phyloP scores from a whole-genome alignment of 2,329 filamentous ascomycete genomes.

The Aspergillus aculeatus region DNA sequence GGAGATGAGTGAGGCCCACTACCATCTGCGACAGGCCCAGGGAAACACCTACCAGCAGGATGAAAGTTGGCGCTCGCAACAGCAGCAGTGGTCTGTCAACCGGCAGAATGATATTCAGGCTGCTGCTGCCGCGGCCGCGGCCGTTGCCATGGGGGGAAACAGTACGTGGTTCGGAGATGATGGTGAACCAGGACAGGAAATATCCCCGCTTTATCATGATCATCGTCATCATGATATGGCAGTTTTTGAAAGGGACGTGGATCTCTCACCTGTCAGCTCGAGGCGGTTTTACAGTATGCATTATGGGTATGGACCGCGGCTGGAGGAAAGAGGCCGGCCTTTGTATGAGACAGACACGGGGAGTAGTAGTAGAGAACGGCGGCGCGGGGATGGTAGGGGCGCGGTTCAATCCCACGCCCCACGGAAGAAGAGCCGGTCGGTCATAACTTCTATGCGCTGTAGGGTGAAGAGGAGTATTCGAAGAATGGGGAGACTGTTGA shows the following conservation, averaged over 20 bases:
- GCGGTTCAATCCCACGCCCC: neutral
- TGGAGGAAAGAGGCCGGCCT: neutral
- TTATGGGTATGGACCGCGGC: neutral
- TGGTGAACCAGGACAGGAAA: neutral
- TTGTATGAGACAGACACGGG: neutral
- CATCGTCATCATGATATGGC: neutral
- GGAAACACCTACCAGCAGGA: neutral
- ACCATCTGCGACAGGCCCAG: neutral
- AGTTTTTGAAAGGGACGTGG: neutral
- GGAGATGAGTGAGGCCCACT: slow-evolving; percentile 2
- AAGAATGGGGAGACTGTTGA: slow-evolving; percentile 20
- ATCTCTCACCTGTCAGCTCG: neutral
- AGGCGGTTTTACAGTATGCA: slow-evolving; percentile 4
- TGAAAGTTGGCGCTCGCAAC: neutral
- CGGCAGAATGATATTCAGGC: neutral
- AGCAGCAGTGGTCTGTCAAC: neutral
- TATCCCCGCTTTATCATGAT: neutral
- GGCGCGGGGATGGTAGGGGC: neutral
- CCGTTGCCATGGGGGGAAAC: neutral
- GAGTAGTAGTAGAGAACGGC: neutral
- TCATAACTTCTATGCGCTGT: slow-evolving; percentile 17
- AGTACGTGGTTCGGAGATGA: neutral
- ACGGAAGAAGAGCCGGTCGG: slow-evolving; percentile 13
- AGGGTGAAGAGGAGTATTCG: slow-evolving; percentile 18
- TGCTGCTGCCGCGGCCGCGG: neutral